Percentiles rank a stretch among this genome's conserved stretches.
These are phyloP conservation scores for Talaromyces sp. DNA, from an alignment of 2,329 filamentous ascomycete genomes.

Conservation along the genomic window DNA sequence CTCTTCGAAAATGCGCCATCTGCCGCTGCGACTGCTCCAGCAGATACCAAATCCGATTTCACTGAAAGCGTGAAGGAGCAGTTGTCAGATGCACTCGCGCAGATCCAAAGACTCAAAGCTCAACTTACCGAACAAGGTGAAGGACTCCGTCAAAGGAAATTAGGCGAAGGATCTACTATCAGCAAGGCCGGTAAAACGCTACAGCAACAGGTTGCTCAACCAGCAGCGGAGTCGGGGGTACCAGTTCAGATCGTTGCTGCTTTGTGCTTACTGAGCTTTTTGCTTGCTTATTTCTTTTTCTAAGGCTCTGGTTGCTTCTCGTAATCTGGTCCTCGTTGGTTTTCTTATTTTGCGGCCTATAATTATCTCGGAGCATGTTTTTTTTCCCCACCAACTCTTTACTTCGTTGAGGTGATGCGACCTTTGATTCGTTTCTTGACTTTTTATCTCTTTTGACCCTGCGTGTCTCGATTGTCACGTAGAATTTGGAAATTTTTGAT, in stretches of 20 bases:
- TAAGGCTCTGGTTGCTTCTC: too few species aligned
- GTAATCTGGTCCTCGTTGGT: background rate
- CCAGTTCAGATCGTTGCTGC: slow-evolving; percentile 79
- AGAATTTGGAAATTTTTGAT: background rate
- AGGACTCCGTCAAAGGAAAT: slow-evolving; percentile 76
- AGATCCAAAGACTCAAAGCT: slow-evolving; percentile 65
- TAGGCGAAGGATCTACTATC: slow-evolving; percentile 42
- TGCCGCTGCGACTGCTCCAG: slow-evolving; percentile 43
- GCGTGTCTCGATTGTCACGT: background rate
- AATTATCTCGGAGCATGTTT: slow-evolving; percentile 11
- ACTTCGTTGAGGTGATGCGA: background rate
- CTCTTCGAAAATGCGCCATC: slow-evolving; percentile 50
- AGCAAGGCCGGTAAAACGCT: slow-evolving; percentile 42
- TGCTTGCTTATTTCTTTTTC: slow-evolving; percentile 95
- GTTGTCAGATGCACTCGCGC: slow-evolving; percentile 69
- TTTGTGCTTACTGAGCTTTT: slow-evolving; percentile 83
- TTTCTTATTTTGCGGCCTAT: background rate
- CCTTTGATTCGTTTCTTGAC: slow-evolving; percentile 2
- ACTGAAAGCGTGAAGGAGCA: slow-evolving; percentile 44
- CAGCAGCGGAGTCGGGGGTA: slow-evolving; percentile 63
- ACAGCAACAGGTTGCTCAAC: slow-evolving; percentile 55
- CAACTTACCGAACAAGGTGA: slow-evolving; percentile 55
- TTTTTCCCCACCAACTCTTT: background rate
- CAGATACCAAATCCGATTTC: slow-evolving; percentile 57
- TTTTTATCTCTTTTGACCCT: slow-evolving; percentile 1